Conservation (phyloP, 306 rosid genomes). For the Malus fusca region DNA sequence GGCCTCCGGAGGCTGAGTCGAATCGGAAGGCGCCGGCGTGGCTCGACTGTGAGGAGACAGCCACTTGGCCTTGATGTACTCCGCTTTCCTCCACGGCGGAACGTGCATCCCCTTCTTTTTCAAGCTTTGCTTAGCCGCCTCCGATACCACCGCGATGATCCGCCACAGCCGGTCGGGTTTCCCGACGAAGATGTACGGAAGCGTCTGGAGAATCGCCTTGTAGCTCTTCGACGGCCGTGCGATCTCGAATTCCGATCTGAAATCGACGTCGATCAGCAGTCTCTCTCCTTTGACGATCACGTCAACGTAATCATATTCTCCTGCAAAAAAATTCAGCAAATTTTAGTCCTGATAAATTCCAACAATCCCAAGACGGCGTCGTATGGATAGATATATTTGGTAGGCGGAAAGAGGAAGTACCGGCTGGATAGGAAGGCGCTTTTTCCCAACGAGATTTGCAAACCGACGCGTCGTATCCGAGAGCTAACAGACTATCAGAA, state of each 20-base stretch:
- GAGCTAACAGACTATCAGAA: conserved; percentile 35
- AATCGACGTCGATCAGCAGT: conserved; percentile 59
- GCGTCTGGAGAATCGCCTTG: conserved; percentile 51
- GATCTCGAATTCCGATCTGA: conserved; percentile 72
- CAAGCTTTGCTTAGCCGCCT: conserved; percentile 74
- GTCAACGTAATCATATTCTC: conserved; percentile 74
- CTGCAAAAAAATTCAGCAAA: conserved; percentile 13
- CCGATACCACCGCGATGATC: conserved; percentile 54
- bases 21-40: background rate
- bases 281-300: conserved; percentile 43
- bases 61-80: conserved; percentile 76
- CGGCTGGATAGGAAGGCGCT: conserved; percentile 50
- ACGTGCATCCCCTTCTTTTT: conserved; percentile 66
- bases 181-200: conserved; percentile 66
- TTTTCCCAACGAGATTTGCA: conserved; percentile 95
- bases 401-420: conserved; percentile 22
- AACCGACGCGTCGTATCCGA: conserved; percentile 78
- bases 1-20: background rate
- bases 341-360: background rate
- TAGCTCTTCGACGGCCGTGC: conserved; percentile 61
- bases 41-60: conserved; percentile 43
- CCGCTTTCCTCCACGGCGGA: conserved; percentile 75
- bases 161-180: conserved; percentile 46
- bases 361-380: background rate
- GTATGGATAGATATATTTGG: background rate